phyloP scores from a whole-genome alignment of 441 rosid genomes.

The Rhodomyrtus psidioides region DNA sequence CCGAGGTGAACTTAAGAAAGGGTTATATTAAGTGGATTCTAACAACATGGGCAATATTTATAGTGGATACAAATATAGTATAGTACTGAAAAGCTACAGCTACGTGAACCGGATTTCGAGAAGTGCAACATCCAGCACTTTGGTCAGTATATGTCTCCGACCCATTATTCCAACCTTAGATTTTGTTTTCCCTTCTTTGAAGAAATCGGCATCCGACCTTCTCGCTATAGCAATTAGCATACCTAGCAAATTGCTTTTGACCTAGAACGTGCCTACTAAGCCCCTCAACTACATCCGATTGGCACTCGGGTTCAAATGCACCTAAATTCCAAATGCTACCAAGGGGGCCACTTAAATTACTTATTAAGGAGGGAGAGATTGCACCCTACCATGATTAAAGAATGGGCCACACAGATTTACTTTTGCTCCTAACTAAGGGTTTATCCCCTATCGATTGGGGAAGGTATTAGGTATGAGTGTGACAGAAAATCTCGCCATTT shows the following conservation, averaged over 20 bases:
- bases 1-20: neutral
- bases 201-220: neutral
- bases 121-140: neutral
- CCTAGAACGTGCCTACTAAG: neutral
- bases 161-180: neutral
- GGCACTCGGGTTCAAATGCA: neutral
- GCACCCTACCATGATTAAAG: neutral
- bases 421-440: neutral
- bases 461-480: too few species aligned
- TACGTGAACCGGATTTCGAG: neutral
- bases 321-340: neutral
- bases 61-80: neutral
- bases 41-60: neutral
- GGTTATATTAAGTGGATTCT: neutral
- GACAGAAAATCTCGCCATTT: too few species aligned
- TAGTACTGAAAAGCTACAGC: neutral
- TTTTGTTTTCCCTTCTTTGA: neutral
- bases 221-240: neutral
- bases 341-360: neutral
- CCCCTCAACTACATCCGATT: neutral
- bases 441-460: too few species aligned
- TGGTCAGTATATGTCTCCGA: neutral
- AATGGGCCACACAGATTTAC: neutral
- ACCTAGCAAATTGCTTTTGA: neutral
- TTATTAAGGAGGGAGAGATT: neutral